Evolutionary conservation across 371 early-diverging fungal species (phyloP).

Genomic region (Mucor velutinosus): DNA sequence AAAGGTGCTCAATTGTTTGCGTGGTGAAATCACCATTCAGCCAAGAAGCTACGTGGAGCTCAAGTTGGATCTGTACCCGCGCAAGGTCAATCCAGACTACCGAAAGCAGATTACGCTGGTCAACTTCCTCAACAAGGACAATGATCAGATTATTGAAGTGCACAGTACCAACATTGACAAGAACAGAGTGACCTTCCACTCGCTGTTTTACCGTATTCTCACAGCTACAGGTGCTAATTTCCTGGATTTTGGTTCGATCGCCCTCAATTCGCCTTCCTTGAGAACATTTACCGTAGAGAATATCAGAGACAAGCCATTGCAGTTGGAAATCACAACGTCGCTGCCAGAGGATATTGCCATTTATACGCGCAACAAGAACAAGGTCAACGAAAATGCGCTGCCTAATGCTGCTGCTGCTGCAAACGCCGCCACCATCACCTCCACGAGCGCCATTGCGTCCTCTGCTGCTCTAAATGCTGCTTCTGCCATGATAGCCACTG

Average conservation of each 20-base stretch:
- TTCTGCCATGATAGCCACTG: not conserved
- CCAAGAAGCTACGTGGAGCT: constrained; percentile 83
- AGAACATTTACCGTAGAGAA: constrained; percentile 88
- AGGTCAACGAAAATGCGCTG: not conserved
- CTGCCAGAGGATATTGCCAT: constrained; percentile 70
- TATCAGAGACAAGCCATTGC: constrained; percentile 63
- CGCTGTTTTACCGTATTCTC: constrained; percentile 93
- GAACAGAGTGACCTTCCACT: constrained; percentile 94
- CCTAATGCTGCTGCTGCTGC: not conserved
- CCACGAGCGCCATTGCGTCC: not conserved
- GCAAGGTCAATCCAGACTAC: constrained; percentile 97
- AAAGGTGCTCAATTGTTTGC: constrained; percentile 88
- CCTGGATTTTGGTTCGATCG: constrained; percentile 89
- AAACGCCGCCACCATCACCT: not conserved
- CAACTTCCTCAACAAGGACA: constrained; percentile 86
- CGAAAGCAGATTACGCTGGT: constrained; percentile 94
- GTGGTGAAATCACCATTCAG: constrained; percentile 81
- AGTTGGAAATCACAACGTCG: constrained; percentile 67
- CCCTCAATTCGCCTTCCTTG: constrained; percentile 80
- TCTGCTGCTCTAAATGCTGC: not conserved
- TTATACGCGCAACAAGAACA: constrained; percentile 46
- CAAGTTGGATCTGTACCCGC: constrained; percentile 93
- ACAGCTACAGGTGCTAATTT: constrained; percentile 90
- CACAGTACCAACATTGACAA: constrained; percentile 94
- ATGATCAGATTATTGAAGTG: constrained; percentile 92